Base-by-base conservation (phyloP, 306 rosid genomes). In the Prosopis cineraria region DNA sequence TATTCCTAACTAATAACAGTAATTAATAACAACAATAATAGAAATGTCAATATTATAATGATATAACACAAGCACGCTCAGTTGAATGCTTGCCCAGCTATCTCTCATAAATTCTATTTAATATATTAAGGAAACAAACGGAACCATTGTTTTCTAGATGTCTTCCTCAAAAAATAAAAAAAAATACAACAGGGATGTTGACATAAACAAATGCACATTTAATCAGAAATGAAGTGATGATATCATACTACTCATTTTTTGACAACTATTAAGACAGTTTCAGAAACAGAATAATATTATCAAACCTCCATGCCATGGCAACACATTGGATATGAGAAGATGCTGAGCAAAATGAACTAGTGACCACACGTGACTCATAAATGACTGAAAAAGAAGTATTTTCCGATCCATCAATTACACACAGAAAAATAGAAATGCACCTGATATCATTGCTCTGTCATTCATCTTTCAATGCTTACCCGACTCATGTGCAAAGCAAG, bases 401-500 rank as follows among this genome's bases (percentile, higher is more conserved):
- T 22, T 41, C 77, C 7, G 40, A 56, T 53, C 47, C 65, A 37
- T 52, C 40, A 29, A 31, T 40, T 16, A 70, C 43, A 14, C 13
- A 58, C 20, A 72, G 13, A 76, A 24, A 77, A 34, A 14, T 12
- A n/a, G 25, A 62, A 74, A 29, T 17, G 53, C 68, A 50, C 68
- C 20, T 45, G 14, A 36, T 73, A 48, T 20, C 62, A 60, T 65
- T 30, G 43, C 69, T 33, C 11, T 10, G 30, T 10, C 59, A 66
- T 70, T 89, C 86, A 91, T 87, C 86, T 87, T 88, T 87, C 86
- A 19, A 73, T 16, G 66, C 81, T 90, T 76, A 79, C 84, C 83
- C 84, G 83, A 82, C 85, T 86, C 89, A 93, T 86, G 75, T 93
- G 89, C 82, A 70, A 63, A 50, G 97, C 96, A 69, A 91, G 90